Evolutionary conservation across 352 stramenopile species (phyloP).

Genomic region (Phytophthora constricta): DNA sequence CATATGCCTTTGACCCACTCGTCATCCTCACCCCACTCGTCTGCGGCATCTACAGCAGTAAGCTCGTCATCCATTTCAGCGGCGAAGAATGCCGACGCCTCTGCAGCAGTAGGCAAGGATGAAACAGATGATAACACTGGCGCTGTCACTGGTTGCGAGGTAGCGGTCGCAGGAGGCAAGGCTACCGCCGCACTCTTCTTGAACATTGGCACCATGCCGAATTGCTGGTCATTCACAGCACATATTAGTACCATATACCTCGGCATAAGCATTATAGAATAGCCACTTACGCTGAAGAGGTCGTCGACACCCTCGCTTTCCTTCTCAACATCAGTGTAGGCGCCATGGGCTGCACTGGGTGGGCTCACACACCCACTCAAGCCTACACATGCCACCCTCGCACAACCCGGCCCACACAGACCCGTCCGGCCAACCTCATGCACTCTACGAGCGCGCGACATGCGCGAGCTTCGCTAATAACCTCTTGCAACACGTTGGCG

Average conservation of each 20-base stretch:
- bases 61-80: conserved; percentile 74
- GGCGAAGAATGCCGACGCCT: conserved; percentile 62
- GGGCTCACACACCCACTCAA: too few species aligned
- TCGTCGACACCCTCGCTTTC: conserved; percentile 61
- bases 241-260: conserved; percentile 1
- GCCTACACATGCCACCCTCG: too few species aligned
- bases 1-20: conserved; percentile 83
- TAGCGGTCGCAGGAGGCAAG: conserved; percentile 25
- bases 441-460: too few species aligned
- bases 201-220: conserved; percentile 83
- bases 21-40: conserved; percentile 83
- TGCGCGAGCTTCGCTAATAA: too few species aligned
- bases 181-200: conserved; percentile 59
- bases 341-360: conserved; percentile 22
- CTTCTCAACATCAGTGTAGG: conserved; percentile 27
- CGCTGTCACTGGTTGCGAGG: conserved; percentile 11
- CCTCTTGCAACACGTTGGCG: too few species aligned
- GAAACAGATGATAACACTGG: conserved; percentile 17
- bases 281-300: conserved; percentile 77
- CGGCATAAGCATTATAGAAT: conserved; percentile 2
- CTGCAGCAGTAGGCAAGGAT: conserved; percentile 37
- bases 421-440: too few species aligned
- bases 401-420: too few species aligned
- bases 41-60: conserved; percentile 39
- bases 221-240: conserved; percentile 62